These are phyloP conservation scores for Eucalyptus erythrocorys DNA, from an alignment of 345 rosid genomes.

Conservation along the genomic window DNA sequence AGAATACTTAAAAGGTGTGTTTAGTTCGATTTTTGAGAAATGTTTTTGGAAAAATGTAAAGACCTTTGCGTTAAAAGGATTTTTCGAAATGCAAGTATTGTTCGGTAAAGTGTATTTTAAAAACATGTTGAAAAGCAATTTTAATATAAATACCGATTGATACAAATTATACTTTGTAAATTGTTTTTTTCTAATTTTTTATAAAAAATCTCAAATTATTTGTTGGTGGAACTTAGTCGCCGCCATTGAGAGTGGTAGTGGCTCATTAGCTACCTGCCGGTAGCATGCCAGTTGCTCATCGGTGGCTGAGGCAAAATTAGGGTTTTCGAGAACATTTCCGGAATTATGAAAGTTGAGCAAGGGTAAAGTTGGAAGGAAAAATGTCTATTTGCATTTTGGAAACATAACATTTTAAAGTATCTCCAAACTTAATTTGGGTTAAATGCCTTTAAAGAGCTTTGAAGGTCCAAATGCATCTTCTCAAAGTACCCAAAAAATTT, in stretches of 20 bases:
- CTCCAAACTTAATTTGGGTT: no score
- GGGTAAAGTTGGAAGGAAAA: fast-evolving
- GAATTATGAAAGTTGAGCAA: not conserved
- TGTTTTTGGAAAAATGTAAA: fast-evolving
- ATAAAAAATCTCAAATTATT: no score
- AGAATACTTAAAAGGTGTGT: not conserved
- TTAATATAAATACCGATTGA: fast-evolving
- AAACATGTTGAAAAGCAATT: no score
- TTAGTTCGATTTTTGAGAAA: no score
- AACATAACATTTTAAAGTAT: not conserved
- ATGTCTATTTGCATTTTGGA: not conserved
- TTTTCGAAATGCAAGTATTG: fast-evolving
- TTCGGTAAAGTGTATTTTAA: not conserved
- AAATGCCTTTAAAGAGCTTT: not conserved
- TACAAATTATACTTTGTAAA: no score
- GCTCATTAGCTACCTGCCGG: fast-evolving
- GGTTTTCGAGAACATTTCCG: fast-evolving
- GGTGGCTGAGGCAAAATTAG: no score
- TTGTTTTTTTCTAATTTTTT: no score
- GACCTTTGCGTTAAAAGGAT: fast-evolving
- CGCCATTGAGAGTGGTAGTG: no score
- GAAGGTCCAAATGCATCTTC: not conserved
- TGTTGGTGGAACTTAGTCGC: fast-evolving
- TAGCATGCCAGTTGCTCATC: fast-evolving
- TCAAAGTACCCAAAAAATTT: not conserved